Conservation (phyloP, 2,329 filamentous ascomycete genomes). For the Xylaria polymorpha region DNA sequence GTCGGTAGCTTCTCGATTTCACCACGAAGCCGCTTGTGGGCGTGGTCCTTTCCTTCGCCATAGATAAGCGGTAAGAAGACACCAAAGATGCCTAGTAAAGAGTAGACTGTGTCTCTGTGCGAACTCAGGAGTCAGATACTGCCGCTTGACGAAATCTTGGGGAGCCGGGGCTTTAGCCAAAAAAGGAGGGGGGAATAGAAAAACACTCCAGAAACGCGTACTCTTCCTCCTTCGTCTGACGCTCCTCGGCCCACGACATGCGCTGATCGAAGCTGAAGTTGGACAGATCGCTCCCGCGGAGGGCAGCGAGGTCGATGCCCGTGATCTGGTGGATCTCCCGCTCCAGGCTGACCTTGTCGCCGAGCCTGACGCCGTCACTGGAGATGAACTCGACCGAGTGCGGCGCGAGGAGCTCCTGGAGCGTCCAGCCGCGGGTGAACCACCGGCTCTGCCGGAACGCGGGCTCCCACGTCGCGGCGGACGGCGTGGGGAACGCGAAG, state of each 20-base stretch:
- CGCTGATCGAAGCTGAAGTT: constrained; percentile 18
- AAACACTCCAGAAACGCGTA: neutral
- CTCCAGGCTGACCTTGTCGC: constrained; percentile 15
- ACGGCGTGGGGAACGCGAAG: neutral
- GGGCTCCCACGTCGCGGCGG: neutral
- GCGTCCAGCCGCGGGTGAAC: constrained; percentile 25
- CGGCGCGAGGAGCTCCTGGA: constrained; percentile 30
- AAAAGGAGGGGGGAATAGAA: neutral
- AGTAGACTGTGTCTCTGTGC: constrained; percentile 36
- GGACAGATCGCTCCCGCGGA: constrained; percentile 13
- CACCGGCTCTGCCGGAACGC: constrained; percentile 14
- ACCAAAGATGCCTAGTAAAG: constrained; percentile 39
- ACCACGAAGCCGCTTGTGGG: constrained; percentile 27
- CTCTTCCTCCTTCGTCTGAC: constrained; percentile 31
- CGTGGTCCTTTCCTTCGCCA: constrained; percentile 37
- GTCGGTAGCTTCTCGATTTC: neutral
- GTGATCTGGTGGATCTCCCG: constrained; percentile 9
- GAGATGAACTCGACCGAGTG: constrained; percentile 19
- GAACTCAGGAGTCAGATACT: constrained; percentile 16
- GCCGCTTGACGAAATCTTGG: neutral
- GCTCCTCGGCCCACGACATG: constrained; percentile 26
- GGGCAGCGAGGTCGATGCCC: constrained; percentile 10
- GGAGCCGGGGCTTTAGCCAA: neutral
- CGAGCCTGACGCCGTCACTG: constrained; percentile 3
- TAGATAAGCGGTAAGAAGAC: constrained; percentile 28